phyloP scores from a whole-genome alignment of 108 stramenopile genomes.

The Hondaea fermentalgiana region DNA sequence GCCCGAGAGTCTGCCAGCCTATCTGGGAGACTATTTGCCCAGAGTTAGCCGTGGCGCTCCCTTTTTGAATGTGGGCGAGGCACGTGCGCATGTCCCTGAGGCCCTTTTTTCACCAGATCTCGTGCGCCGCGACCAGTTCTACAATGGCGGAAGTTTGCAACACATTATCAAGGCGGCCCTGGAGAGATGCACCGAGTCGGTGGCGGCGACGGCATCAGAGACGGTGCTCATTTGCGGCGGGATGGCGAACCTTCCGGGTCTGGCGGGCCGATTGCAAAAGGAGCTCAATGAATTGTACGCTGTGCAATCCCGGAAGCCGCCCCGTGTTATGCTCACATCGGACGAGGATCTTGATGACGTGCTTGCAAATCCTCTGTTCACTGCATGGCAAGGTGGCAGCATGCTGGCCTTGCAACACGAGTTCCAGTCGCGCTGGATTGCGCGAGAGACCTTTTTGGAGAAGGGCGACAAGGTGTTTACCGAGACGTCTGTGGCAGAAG shows the following conservation, averaged over 20 bases:
- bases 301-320: background rate
- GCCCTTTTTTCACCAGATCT: background rate
- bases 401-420: background rate
- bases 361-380: background rate
- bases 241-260: background rate
- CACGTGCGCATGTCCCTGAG: background rate
- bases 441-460: background rate
- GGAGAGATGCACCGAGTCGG: background rate
- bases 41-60: background rate
- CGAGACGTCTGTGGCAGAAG: background rate
- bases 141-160: background rate
- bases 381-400: background rate
- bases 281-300: background rate
- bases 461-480: background rate
- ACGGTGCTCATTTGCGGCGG: background rate
- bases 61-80: background rate
- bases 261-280: background rate
- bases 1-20: background rate
- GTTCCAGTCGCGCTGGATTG: background rate
- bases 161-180: slow-evolving; percentile 6
- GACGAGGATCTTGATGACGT: background rate
- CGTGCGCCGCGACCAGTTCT: background rate
- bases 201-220: background rate
- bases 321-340: background rate
- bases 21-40: background rate